These are phyloP conservation scores for Urostyla sp. DNA, from an alignment of 73 alveolate species.

Conservation along the genomic window DNA sequence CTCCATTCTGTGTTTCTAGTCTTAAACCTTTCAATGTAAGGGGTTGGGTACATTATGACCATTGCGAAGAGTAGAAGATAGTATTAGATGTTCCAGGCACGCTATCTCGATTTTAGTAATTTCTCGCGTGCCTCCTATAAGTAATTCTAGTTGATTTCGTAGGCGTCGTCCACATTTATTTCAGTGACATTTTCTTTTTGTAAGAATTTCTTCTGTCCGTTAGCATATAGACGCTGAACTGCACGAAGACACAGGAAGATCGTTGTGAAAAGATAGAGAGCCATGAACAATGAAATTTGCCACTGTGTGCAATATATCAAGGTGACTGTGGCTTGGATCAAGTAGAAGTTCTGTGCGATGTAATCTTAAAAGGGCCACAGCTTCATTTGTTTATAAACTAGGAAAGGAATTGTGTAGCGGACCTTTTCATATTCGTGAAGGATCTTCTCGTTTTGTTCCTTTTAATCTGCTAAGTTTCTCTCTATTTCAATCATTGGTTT, in stretches of 20 bases:
- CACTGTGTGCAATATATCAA: conserved; percentile 30
- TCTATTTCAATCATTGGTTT: neutral
- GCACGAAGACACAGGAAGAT: conserved; percentile 30
- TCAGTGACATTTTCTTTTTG: neutral
- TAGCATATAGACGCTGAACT: neutral
- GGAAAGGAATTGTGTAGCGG: conserved; percentile 29
- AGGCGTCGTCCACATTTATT: conserved; percentile 29
- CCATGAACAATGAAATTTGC: conserved; percentile 47
- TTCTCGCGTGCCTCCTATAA: conserved; percentile 29
- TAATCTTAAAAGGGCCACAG: conserved; percentile 24
- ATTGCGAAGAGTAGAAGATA: conserved; percentile 33
- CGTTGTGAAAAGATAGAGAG: conserved; percentile 16
- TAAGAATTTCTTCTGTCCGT: conserved; percentile 16
- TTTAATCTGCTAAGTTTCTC: neutral
- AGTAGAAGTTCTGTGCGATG: conserved; percentile 48
- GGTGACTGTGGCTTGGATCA: conserved; percentile 32
- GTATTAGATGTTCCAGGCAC: conserved; percentile 19
- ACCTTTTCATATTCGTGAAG: conserved; percentile 16
- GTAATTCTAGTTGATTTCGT: conserved; percentile 9
- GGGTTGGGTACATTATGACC: conserved; percentile 54
- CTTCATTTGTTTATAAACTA: conserved; percentile 28
- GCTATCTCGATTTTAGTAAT: neutral
- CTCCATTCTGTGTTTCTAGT: neutral
- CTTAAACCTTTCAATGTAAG: neutral
- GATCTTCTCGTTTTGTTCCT: conserved; percentile 1